Percentiles rank a stretch among this genome's conserved stretches.
Evolutionary conservation across 257 asterid species (phyloP).

Genomic region (Solanum tarapatanum): DNA sequence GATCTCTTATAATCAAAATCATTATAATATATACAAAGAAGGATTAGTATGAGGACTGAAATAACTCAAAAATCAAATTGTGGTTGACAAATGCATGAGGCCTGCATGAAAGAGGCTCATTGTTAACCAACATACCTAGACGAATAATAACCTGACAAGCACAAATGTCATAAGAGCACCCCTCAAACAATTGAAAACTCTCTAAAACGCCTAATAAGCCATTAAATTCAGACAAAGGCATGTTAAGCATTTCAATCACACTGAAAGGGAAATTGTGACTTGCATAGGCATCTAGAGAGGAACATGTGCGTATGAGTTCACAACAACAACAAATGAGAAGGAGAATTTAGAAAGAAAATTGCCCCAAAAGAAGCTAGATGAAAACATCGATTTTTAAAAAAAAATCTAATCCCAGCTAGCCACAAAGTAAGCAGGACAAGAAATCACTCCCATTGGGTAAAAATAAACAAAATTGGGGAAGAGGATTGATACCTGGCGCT

Average conservation of each 20-base stretch:
- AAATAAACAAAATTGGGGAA: not conserved
- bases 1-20: not conserved
- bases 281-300: not conserved
- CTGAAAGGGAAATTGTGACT: not conserved
- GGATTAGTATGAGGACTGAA: not conserved
- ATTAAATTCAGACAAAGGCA: not conserved
- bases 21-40: not conserved
- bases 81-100: not conserved
- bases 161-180: not conserved
- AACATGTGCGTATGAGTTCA: not conserved
- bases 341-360: not conserved
- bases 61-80: not conserved
- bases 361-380: not conserved
- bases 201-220: not conserved
- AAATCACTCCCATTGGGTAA: not conserved
- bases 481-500: slow-evolving; percentile 42
- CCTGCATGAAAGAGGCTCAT: not conserved
- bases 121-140: not conserved
- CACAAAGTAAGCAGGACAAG: not conserved
- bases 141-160: not conserved
- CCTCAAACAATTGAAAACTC: not conserved
- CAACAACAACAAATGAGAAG: not conserved
- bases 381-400: not conserved
- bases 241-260: not conserved
- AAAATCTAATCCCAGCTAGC: not conserved